Evolutionary conservation across 805 yeast species (phyloP).

Genomic region (Saccharomycopsis guyanensis): DNA sequence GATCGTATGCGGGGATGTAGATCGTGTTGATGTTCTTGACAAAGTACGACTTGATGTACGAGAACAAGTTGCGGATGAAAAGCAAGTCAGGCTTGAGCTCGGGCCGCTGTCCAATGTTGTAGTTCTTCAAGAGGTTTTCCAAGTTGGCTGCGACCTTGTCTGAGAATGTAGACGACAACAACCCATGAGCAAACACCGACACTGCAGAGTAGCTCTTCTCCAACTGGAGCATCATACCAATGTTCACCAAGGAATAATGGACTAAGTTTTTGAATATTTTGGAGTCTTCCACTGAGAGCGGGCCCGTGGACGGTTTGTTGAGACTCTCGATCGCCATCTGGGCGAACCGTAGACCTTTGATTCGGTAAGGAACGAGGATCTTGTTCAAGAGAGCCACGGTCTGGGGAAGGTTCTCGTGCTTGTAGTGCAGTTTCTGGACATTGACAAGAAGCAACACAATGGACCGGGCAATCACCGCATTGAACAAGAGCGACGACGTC

Average conservation of each 20-base stretch:
- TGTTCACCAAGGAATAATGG: slow-evolving; percentile 10
- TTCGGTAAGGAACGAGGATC: not conserved
- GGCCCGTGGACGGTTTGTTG: not conserved
- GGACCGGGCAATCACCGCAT: slow-evolving; percentile 9
- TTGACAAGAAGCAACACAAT: slow-evolving; percentile 1
- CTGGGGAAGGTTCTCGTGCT: not conserved
- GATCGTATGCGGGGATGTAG: slow-evolving; percentile 9
- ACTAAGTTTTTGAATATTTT: slow-evolving; percentile 8
- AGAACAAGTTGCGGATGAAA: slow-evolving; percentile 3
- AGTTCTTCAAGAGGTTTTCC: not conserved
- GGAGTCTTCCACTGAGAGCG: slow-evolving; percentile 4
- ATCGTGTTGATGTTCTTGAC: slow-evolving; percentile 5
- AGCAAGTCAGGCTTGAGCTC: not conserved
- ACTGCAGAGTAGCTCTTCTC: slow-evolving; percentile 5
- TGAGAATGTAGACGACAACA: not conserved
- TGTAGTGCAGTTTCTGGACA: slow-evolving; percentile 3
- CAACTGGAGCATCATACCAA: slow-evolving; percentile 6
- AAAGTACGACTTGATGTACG: slow-evolving; percentile 3
- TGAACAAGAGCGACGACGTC: slow-evolving; percentile 1
- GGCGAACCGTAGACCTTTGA: not conserved
- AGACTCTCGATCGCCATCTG: not conserved
- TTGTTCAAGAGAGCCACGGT: not conserved
- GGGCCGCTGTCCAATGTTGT: not conserved
- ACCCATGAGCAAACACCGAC: slow-evolving; percentile 13
- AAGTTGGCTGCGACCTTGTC: not conserved